A percentile compares a stretch with the other conserved stretches of the same genome.
Evolutionary conservation across 1,284 basidiomycete species (phyloP).

Genomic region (Singerocomus inundabilis): DNA sequence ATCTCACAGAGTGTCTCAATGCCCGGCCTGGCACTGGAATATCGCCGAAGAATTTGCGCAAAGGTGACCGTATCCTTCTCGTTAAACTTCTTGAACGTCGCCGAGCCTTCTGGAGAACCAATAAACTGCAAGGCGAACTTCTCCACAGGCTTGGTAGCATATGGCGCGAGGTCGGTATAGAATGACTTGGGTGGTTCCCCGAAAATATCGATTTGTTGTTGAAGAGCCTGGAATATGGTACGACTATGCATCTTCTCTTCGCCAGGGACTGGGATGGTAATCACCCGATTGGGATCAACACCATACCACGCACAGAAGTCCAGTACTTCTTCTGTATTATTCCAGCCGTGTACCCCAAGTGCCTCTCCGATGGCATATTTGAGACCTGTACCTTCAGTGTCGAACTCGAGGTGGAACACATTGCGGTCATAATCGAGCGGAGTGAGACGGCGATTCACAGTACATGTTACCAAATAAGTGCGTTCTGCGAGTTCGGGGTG

Average conservation of each 20-base stretch:
- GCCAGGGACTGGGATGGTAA: conserved; percentile 74
- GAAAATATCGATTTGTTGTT: conserved; percentile 96
- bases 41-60: conserved; percentile 82
- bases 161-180: conserved; percentile 83
- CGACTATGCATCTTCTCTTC: conserved; percentile 77
- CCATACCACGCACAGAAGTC: conserved; percentile 95
- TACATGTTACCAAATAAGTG: conserved; percentile 91
- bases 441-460: conserved; percentile 93
- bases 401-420: conserved; percentile 98
- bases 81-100: conserved; percentile 93
- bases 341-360: conserved; percentile 97
- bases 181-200: conserved; percentile 96
- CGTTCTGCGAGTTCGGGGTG: conserved; percentile 88
- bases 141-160: conserved; percentile 75
- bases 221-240: conserved; percentile 93
- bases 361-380: conserved; percentile 97
- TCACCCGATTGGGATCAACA: conserved; percentile 75
- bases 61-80: conserved; percentile 97
- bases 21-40: conserved; percentile 77
- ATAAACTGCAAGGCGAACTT: conserved; percentile 89
- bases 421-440: conserved; percentile 96
- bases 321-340: conserved; percentile 85
- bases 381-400: conserved; percentile 88
- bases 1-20: conserved; percentile 86
- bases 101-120: conserved; percentile 85